Evolutionary conservation across 768 basidiomycete species (phyloP).

Genomic region (Suillus variegatus): DNA sequence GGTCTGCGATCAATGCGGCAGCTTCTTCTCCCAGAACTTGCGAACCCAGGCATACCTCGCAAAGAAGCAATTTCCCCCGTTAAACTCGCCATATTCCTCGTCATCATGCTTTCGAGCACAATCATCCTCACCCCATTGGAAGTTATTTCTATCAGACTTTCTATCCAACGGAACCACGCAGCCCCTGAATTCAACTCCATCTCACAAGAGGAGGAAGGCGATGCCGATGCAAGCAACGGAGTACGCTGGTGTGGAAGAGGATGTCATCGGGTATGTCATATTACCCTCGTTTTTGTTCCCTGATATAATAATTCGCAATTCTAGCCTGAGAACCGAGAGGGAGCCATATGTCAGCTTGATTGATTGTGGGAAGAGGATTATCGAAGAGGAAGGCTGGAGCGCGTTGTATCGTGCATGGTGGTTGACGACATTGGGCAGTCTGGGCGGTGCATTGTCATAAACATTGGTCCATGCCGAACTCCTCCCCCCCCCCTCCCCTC

Average conservation of each 20-base stretch:
- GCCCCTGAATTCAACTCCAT: conserved; percentile 75
- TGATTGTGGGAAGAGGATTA: conserved; percentile 75
- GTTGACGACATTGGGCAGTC: conserved; percentile 68
- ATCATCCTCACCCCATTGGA: conserved; percentile 72
- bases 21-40: conserved; percentile 59
- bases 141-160: conserved; percentile 75
- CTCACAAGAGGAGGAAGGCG: conserved; percentile 70
- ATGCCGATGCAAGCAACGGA: conserved; percentile 59
- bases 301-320: neutral
- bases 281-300: neutral
- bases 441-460: conserved; percentile 50
- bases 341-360: conserved; percentile 77
- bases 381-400: conserved; percentile 75
- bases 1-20: conserved; percentile 44
- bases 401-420: conserved; percentile 86
- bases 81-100: conserved; percentile 56
- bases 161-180: conserved; percentile 84
- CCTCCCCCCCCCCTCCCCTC: neutral
- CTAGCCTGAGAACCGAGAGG: conserved; percentile 69
- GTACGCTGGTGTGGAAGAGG: conserved; percentile 72
- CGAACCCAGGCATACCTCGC: conserved; percentile 32
- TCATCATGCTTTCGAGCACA: conserved; percentile 57
- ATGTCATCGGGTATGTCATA: conserved; percentile 74
- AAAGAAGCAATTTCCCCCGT: conserved; percentile 47
- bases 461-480: neutral